Evolutionary conservation across 129 eudicot genomes (phyloP), one percentile per base, ranked within the genome.

Genomic region (Saussurea involucrata): DNA sequence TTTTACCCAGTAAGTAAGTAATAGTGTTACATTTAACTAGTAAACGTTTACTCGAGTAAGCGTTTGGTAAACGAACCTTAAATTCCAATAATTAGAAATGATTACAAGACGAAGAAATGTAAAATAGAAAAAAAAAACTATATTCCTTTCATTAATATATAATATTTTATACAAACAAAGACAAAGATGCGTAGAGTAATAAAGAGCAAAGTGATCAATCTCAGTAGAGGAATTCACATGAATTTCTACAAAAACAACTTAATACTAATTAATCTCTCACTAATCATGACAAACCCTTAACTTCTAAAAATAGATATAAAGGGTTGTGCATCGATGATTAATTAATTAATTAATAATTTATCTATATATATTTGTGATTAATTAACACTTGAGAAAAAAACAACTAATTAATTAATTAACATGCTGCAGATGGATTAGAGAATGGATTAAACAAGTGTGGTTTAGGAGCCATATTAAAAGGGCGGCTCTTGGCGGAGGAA

Each of bases 401-500:
- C n/a, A 79, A 57, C 18, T 72, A 84, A 76, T 63, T 75, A 65
- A 32, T 12, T 33, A 46, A 73, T 78, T 68, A 85, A 86, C 97
- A 92, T 5, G 96, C 93, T n/a, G 93, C 87, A 1, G 96, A 88
- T 53, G 92, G 80, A 77, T 86, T 90, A 60, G 86, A 69, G 85
- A 90, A 90, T 29, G 93, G 91, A 75, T 86, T 82, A 60, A 67
- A 87, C 83, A 84, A 77, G 74, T 83, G 91, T 10, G 89, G 82
- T 79, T 85, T 85, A 1, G 89, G 82, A 72, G 87, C 70, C 68
- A 83, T 28, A 24, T 81, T 33, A 32, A 31, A 75, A 60, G 76
- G 68, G 67, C 86, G 74, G 44, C 27, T 78, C 85, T 82, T 86
- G 61, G 83, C 12, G 49, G 72, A 24, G 22, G 76, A 68, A 6